These are phyloP conservation scores for Shiraia bambusicola DNA, from an alignment of 2,329 filamentous ascomycete species.

Conservation along the genomic window DNA sequence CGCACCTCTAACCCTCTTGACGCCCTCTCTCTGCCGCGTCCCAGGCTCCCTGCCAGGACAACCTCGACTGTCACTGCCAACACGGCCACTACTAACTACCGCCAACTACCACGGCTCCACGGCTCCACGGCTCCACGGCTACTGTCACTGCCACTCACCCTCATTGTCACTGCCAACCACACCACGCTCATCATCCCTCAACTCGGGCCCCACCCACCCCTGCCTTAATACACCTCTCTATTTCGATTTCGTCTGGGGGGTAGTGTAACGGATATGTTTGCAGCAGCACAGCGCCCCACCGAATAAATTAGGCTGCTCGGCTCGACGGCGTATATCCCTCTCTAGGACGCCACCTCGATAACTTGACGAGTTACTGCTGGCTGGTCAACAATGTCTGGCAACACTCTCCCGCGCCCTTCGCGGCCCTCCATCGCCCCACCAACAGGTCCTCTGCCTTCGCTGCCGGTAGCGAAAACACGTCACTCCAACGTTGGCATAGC, in stretches of 20 bases:
- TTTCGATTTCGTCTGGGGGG: slow-evolving; percentile 4
- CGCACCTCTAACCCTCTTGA: slow-evolving; percentile 4
- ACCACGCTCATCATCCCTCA: too few species aligned
- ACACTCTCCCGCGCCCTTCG: slow-evolving; percentile 67
- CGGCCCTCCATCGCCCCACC: slow-evolving; percentile 65
- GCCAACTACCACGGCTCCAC: slow-evolving; percentile 8
- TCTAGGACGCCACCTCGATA: slow-evolving; percentile 7
- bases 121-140: too few species aligned
- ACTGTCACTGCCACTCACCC: too few species aligned
- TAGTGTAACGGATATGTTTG: slow-evolving; percentile 30
- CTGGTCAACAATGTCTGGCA: slow-evolving; percentile 49
- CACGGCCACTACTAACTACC: slow-evolving; percentile 9
- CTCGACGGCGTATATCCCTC: slow-evolving; percentile 13
- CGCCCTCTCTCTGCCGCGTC: slow-evolving; percentile 14
- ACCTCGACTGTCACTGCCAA: slow-evolving; percentile 14
- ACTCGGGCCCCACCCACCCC: background rate
- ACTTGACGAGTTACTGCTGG: slow-evolving; percentile 6
- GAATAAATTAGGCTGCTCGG: slow-evolving; percentile 13
- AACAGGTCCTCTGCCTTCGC: slow-evolving; percentile 68
- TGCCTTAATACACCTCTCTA: slow-evolving; percentile 3
- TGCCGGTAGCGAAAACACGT: slow-evolving; percentile 72
- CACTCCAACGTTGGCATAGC: slow-evolving; percentile 50
- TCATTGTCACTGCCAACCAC: too few species aligned
- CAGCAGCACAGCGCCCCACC: slow-evolving; percentile 18
- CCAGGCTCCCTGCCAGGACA: slow-evolving; percentile 9